Evolutionary conservation across 2,329 filamentous ascomycete species (phyloP).

Genomic region (Cladophialophora yegresii): DNA sequence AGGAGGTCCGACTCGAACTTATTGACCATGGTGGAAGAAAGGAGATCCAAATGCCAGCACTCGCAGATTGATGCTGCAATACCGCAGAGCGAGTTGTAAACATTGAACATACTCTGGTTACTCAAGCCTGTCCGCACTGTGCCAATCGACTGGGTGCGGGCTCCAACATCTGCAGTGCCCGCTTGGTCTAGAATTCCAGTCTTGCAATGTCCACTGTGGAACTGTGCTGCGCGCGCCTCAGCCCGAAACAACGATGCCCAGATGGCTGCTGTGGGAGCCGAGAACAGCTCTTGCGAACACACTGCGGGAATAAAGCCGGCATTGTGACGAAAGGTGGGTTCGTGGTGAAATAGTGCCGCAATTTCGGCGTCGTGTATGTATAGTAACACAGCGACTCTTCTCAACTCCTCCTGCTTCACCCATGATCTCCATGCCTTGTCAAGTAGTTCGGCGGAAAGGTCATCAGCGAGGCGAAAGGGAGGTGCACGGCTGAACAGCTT

Average conservation of each 20-base stretch:
- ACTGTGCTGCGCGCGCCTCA: conserved; percentile 5
- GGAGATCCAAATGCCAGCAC: conserved; percentile 18
- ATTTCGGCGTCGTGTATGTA: conserved; percentile 26
- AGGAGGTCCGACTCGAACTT: conserved; percentile 24
- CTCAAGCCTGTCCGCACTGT: not conserved
- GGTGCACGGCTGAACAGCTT: conserved; percentile 5
- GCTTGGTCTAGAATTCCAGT: not conserved
- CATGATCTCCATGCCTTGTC: conserved; percentile 20
- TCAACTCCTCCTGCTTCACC: conserved; percentile 25
- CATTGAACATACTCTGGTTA: conserved; percentile 15
- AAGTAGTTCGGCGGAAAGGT: conserved; percentile 12
- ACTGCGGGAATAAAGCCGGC: conserved; percentile 14
- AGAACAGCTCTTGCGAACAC: conserved; percentile 20
- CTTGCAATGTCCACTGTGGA: not conserved
- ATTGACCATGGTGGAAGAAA: conserved; percentile 9
- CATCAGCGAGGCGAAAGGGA: conserved; percentile 7
- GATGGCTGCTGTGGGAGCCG: conserved; percentile 19
- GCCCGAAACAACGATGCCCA: conserved; percentile 18
- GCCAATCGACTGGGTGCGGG: not conserved
- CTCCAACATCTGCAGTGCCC: not conserved
- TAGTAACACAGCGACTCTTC: conserved; percentile 1
- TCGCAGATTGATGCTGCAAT: conserved; percentile 24
- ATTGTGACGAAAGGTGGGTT: conserved; percentile 23
- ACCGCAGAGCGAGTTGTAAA: conserved; percentile 23
- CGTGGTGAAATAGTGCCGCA: conserved; percentile 25